Conservation (phyloP, 371 early-diverging fungal genomes). For the Lichtheimia ornata region DNA sequence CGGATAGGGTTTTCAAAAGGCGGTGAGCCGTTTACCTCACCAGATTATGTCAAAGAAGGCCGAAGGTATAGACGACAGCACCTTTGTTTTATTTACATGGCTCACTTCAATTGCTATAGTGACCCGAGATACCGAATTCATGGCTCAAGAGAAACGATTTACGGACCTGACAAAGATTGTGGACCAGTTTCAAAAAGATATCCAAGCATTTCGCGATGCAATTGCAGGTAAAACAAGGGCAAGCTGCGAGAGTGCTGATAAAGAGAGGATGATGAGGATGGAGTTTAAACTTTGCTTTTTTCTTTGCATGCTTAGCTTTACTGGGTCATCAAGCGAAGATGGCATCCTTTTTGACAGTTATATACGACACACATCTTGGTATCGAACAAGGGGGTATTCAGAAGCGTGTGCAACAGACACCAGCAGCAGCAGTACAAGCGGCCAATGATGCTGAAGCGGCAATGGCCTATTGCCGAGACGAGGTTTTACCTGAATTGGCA, state of each 20-base stretch:
- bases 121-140: conserved; percentile 73
- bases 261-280: background rate
- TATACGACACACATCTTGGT: conserved; percentile 48
- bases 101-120: conserved; percentile 25
- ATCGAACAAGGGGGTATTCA: conserved; percentile 32
- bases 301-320: conserved; percentile 38
- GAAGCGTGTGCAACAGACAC: conserved; percentile 46
- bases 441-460: conserved; percentile 64
- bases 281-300: background rate
- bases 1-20: conserved; percentile 21
- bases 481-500: conserved; percentile 69
- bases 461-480: conserved; percentile 61
- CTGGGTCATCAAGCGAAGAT: conserved; percentile 70
- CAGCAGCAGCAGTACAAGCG: conserved; percentile 59
- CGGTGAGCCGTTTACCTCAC: conserved; percentile 29
- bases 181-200: conserved; percentile 64
- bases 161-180: conserved; percentile 56
- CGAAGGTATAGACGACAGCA: conserved; percentile 27
- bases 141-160: conserved; percentile 60
- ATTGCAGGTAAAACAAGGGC: conserved; percentile 48
- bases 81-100: background rate
- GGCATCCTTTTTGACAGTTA: conserved; percentile 59
- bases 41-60: conserved; percentile 46
- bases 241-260: background rate
- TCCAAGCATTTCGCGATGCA: conserved; percentile 75